Conservation (phyloP, 257 asterid species). For the Capsicum baccatum region DNA sequence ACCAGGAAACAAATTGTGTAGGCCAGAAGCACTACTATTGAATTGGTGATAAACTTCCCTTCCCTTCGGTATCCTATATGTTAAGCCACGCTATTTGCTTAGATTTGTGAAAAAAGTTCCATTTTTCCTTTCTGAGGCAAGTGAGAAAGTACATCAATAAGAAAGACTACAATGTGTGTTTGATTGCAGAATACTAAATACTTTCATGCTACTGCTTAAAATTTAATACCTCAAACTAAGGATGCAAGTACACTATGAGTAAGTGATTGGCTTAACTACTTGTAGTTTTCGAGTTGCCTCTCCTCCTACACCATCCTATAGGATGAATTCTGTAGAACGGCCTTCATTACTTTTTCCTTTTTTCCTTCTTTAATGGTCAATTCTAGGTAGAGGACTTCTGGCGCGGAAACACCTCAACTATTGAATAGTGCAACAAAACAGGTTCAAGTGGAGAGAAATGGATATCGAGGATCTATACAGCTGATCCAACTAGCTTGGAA, state of each 20-base stretch:
- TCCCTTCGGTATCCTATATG: background rate
- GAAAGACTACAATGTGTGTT: background rate
- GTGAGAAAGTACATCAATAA: background rate
- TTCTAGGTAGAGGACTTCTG: background rate
- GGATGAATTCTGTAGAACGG: background rate
- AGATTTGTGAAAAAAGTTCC: background rate
- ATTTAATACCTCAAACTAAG: background rate
- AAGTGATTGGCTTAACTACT: background rate
- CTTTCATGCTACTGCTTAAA: background rate
- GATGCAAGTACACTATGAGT: background rate
- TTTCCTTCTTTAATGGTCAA: background rate
- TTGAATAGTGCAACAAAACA: background rate
- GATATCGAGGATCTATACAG: background rate
- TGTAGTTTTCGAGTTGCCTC: background rate
- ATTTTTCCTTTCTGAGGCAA: background rate
- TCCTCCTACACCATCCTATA: background rate
- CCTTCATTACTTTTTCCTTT: background rate
- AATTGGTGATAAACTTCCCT: background rate
- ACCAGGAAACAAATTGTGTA: too few species aligned
- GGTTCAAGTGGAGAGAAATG: background rate
- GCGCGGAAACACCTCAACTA: background rate
- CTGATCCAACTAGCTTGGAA: background rate
- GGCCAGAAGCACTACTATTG: background rate
- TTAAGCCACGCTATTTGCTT: background rate
- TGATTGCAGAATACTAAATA: background rate